These are phyloP conservation scores for Cryphonectria carpinicola DNA, from an alignment of 2,329 filamentous ascomycete genomes.

Conservation along the genomic window DNA sequence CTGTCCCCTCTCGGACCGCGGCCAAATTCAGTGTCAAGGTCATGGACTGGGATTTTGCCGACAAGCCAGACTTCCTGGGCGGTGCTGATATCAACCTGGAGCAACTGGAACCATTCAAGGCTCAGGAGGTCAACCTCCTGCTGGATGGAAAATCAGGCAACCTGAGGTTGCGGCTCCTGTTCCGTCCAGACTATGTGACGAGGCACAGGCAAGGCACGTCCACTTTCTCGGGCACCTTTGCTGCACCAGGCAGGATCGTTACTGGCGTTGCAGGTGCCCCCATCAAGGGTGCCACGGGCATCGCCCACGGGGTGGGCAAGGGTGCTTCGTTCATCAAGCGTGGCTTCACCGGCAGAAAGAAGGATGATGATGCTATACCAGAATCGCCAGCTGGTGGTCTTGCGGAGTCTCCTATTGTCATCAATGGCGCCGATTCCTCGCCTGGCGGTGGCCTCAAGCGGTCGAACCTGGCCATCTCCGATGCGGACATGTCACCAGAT, in stretches of 20 bases:
- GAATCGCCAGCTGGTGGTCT: constrained; percentile 20
- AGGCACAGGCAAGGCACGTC: constrained; percentile 86
- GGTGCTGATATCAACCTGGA: constrained; percentile 75
- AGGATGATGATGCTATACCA: constrained; percentile 52
- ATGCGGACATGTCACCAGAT: constrained; percentile 35
- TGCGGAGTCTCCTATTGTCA: constrained; percentile 40
- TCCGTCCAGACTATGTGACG: constrained; percentile 90
- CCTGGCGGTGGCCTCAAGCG: constrained; percentile 45
- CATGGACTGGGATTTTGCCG: constrained; percentile 96
- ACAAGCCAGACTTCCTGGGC: constrained; percentile 91
- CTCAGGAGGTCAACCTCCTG: constrained; percentile 72
- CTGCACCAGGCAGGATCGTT: constrained; percentile 84
- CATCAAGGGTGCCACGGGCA: constrained; percentile 83
- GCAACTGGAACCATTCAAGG: constrained; percentile 81
- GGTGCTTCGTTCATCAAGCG: constrained; percentile 90
- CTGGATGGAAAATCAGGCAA: constrained; percentile 90
- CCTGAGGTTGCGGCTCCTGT: constrained; percentile 81
- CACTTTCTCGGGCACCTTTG: constrained; percentile 91
- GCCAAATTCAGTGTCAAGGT: constrained; percentile 83
- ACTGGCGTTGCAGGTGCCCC: constrained; percentile 80
- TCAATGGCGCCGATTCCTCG: constrained; percentile 45
- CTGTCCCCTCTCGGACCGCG: constrained; percentile 80
- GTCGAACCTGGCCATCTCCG: constrained; percentile 43
- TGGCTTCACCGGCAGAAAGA: constrained; percentile 76
- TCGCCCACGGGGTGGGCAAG: constrained; percentile 79